Percentiles rank a stretch among this genome's conserved stretches.
Evolutionary conservation across 2,329 filamentous ascomycete species (phyloP).

Genomic region (Pochonia chlamydosporia): DNA sequence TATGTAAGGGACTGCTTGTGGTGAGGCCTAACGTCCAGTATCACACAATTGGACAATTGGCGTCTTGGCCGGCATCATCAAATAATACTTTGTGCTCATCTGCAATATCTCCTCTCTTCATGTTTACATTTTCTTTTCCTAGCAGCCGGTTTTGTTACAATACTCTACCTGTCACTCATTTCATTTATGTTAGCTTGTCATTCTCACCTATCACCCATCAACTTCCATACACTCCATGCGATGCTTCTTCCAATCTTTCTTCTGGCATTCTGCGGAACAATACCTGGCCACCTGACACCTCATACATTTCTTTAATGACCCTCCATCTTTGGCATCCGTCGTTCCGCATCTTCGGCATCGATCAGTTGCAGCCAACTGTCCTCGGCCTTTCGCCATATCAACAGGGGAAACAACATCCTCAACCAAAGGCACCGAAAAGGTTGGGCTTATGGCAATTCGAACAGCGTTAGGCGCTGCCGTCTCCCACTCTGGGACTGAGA

Average conservation of each 20-base stretch:
- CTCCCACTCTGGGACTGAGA: slow-evolving; percentile 37
- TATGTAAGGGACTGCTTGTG: too few species aligned
- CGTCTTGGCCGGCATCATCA: too few species aligned
- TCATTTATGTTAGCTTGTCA: too few species aligned
- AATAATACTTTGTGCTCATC: too few species aligned
- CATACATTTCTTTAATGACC: slow-evolving; percentile 36
- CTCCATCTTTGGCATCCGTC: slow-evolving; percentile 20
- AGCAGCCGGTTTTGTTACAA: too few species aligned
- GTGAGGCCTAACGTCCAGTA: too few species aligned
- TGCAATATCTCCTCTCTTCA: too few species aligned
- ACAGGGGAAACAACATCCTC: slow-evolving; percentile 31
- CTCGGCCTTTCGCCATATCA: slow-evolving; percentile 8
- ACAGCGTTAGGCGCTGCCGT: slow-evolving; percentile 37
- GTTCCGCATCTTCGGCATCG: slow-evolving; percentile 33
- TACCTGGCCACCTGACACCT: slow-evolving; percentile 41
- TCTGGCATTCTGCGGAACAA: slow-evolving; percentile 48
- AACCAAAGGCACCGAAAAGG: slow-evolving; percentile 38
- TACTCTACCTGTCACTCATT: too few species aligned
- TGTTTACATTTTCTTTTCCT: too few species aligned
- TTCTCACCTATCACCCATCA: too few species aligned
- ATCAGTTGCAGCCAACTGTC: slow-evolving; percentile 10
- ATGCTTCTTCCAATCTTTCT: slow-evolving; percentile 48
- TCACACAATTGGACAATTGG: too few species aligned
- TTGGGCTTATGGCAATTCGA: slow-evolving; percentile 52
- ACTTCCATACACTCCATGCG: slow-evolving; percentile 34